phyloP scores from a whole-genome alignment of 2,329 filamentous ascomycete species.

The Xylariaceae sp. region DNA sequence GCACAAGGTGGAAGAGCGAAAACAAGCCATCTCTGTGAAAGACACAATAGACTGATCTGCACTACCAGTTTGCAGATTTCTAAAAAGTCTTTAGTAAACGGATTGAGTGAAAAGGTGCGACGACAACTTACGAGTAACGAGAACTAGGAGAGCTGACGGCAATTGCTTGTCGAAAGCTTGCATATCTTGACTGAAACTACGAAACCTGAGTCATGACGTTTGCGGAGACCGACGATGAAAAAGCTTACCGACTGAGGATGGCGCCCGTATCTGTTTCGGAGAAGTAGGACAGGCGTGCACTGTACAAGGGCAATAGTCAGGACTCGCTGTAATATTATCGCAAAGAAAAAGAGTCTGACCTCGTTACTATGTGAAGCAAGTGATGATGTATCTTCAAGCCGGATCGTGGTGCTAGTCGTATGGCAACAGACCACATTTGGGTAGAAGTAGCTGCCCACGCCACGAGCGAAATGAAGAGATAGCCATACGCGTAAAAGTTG shows the following conservation, averaged over 20 bases:
- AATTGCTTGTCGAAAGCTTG: conserved; percentile 43
- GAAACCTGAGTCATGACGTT: not conserved
- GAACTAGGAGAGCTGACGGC: conserved; percentile 34
- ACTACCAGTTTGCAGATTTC: conserved; percentile 40
- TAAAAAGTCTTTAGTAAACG: not conserved
- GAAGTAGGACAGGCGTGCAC: conserved; percentile 41
- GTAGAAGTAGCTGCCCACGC: conserved; percentile 38
- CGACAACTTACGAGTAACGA: conserved; percentile 35
- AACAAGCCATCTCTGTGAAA: conserved; percentile 44
- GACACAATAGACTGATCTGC: conserved; percentile 45
- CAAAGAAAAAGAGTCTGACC: conserved; percentile 7
- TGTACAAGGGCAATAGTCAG: conserved; percentile 13
- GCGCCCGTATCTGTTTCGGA: conserved; percentile 39
- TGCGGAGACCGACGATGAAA: not conserved
- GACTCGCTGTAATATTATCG: not conserved
- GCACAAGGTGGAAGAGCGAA: conserved; percentile 45
- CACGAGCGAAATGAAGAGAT: conserved; percentile 32
- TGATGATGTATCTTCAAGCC: conserved; percentile 32
- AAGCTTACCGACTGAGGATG: conserved; percentile 38
- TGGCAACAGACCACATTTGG: conserved; percentile 34
- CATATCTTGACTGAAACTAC: conserved; percentile 44
- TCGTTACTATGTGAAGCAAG: conserved; percentile 31
- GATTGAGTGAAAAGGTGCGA: conserved; percentile 26
- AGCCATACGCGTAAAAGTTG: conserved; percentile 37
- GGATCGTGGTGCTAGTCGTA: conserved; percentile 38